Evolutionary conservation across 257 asterid genomes (phyloP), one percentile per base, ranked within the genome.

Genomic region (Marsdenia floribunda): DNA sequence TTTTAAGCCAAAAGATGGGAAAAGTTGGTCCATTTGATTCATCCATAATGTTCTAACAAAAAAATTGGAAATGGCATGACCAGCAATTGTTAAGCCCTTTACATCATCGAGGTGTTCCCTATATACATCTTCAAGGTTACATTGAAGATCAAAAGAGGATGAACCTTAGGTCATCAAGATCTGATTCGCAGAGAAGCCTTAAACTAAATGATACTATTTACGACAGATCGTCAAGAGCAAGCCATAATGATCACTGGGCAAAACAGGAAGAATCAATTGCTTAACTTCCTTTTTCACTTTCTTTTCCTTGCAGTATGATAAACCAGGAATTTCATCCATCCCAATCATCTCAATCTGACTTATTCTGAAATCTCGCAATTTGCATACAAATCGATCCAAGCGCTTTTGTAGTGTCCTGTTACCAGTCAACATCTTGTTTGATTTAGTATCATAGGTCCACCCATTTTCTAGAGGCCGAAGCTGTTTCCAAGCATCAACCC

Each of bases 201-300:
- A 19, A 19, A 47, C 50, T 37, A 44, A 16, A 64, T 24, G 40
- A 44, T 73, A 57, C 76, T 82, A 69, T 53, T 59, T 35, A 72
- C 83, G 79, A 77, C 72, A 68, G 68, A 95, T 87, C 44, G 96
- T 90, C 76, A 95, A 74, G 73, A 95, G 89, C 85, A 95, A 76
- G 44, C 99, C 99, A 85, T 75, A 92, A 79, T 92, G 99, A 82
- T 95, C 99, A 53, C 99, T 95, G 2, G 99, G 98, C 54, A 91
- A 79, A 80, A 92, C 98, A 67, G 99, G 98, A 68, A 92, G 98
- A 71, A 18, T 82, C 69, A 91, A 12, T 72, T 86, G 86, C 88
- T 85, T 81, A 37, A 87, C 86, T 86, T 80, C 89, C 10, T 88
- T 89, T 75, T 79, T 95, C 74, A 88, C 88, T 79, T 73, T 90